Evolutionary conservation across 148 eudicot species (phyloP).

Genomic region (Spergularia marina): DNA sequence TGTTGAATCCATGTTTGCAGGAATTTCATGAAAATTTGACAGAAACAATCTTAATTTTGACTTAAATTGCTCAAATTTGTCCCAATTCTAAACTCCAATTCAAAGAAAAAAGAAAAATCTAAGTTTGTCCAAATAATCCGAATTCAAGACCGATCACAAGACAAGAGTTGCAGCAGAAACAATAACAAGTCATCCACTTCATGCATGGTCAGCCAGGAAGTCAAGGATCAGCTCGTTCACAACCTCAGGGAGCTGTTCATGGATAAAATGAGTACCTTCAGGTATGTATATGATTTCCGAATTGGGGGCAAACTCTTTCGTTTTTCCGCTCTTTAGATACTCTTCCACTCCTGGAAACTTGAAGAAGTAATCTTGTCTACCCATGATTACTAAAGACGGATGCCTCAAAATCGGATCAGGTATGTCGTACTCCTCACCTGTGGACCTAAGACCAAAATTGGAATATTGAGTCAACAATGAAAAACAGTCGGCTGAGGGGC

Average conservation of each 20-base stretch:
- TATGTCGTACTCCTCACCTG: conserved; percentile 22
- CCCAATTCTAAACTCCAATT: too few species aligned
- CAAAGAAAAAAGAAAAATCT: too few species aligned
- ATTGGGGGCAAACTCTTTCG: conserved; percentile 31
- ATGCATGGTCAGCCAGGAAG: conserved; percentile 26
- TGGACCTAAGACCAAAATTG: conserved; percentile 8
- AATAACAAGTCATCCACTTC: neutral
- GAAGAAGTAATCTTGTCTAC: conserved; percentile 29
- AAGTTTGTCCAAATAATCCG: too few species aligned
- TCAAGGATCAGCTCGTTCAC: conserved; percentile 36
- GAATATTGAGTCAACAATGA: neutral
- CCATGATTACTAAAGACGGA: conserved; percentile 25
- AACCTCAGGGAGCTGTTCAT: conserved; percentile 46
- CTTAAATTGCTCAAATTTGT: too few species aligned
- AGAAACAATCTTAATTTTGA: too few species aligned
- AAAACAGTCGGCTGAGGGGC: too few species aligned
- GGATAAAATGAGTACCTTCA: conserved; percentile 54
- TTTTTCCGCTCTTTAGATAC: conserved; percentile 27
- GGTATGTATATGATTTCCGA: conserved; percentile 32
- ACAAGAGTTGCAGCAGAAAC: too few species aligned
- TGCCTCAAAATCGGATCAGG: conserved; percentile 25
- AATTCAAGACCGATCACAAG: too few species aligned
- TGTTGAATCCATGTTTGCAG: neutral
- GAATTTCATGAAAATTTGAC: too few species aligned
- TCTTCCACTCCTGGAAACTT: conserved; percentile 46